Evolutionary conservation across 306 rosid species (phyloP).

Genomic region (Myrica gale): DNA sequence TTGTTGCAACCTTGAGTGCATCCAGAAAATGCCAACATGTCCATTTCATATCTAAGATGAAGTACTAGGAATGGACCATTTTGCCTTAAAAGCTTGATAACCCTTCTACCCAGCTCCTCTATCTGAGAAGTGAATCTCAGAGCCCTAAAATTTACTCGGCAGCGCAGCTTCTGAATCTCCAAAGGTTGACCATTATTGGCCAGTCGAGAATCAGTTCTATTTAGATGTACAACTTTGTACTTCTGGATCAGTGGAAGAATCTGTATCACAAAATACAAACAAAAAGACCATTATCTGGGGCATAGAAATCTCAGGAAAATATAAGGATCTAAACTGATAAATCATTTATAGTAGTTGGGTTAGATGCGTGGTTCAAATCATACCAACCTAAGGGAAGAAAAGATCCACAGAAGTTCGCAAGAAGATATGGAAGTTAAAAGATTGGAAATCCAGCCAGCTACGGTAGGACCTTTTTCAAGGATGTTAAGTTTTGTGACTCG

Average conservation of each 20-base stretch:
- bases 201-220: constrained; percentile 90
- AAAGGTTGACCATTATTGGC: constrained; percentile 89
- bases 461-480: not conserved
- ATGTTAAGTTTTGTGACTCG: not conserved
- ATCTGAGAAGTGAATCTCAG: constrained; percentile 92
- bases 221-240: constrained; percentile 88
- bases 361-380: not conserved
- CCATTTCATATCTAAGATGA: constrained; percentile 98
- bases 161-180: constrained; percentile 86
- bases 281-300: constrained; percentile 18
- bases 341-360: not conserved
- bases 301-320: constrained; percentile 6
- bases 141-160: constrained; percentile 89
- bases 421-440: not conserved
- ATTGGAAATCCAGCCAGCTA: constrained; percentile 1
- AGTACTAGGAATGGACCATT: constrained; percentile 91
- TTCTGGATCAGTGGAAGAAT: constrained; percentile 85
- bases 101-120: constrained; percentile 89
- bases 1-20: constrained; percentile 89
- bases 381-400: not conserved
- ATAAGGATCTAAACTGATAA: not conserved
- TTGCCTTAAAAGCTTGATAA: constrained; percentile 67
- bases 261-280: constrained; percentile 35
- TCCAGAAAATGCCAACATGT: constrained; percentile 98
- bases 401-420: not conserved